Conservation (phyloP, 768 basidiomycete species). For the Leucogyrophana mollusca region DNA sequence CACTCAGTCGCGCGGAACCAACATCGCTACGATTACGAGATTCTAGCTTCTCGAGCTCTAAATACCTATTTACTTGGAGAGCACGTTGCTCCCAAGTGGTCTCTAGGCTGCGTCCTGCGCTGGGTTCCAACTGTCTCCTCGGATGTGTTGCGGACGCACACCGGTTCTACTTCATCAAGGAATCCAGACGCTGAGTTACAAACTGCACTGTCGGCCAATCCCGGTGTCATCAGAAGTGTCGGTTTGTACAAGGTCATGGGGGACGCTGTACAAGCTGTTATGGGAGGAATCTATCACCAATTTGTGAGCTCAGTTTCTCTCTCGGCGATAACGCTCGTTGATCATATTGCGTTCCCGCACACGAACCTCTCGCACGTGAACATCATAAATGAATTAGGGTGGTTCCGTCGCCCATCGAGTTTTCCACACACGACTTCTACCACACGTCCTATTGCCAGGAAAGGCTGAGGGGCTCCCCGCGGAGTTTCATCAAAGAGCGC, state of each 20-base stretch:
- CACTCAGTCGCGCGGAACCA: constrained; percentile 49
- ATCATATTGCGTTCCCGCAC: constrained; percentile 25
- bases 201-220: constrained; percentile 25
- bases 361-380: constrained; percentile 16
- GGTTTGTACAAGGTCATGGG: constrained; percentile 80
- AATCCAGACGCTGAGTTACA: constrained; percentile 24
- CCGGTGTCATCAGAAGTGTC: constrained; percentile 46
- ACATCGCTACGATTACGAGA: constrained; percentile 55
- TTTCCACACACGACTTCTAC: constrained; percentile 35
- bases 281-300: constrained; percentile 79
- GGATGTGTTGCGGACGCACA: constrained; percentile 26
- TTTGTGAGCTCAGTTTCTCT: constrained; percentile 50
- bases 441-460: constrained; percentile 27
- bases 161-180: constrained; percentile 6
- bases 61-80: constrained; percentile 74
- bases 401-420: constrained; percentile 31
- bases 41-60: constrained; percentile 52
- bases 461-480: constrained; percentile 26
- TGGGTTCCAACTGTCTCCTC: constrained; percentile 65
- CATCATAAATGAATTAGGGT: constrained; percentile 16
- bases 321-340: neutral
- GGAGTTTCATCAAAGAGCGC: constrained; percentile 26
- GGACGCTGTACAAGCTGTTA: constrained; percentile 69
- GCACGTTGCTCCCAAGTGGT: constrained; percentile 74
- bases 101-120: constrained; percentile 65